Evolutionary conservation across 2,329 filamentous ascomycete genomes (phyloP).

Genomic region (Aspergillus neoniger): DNA sequence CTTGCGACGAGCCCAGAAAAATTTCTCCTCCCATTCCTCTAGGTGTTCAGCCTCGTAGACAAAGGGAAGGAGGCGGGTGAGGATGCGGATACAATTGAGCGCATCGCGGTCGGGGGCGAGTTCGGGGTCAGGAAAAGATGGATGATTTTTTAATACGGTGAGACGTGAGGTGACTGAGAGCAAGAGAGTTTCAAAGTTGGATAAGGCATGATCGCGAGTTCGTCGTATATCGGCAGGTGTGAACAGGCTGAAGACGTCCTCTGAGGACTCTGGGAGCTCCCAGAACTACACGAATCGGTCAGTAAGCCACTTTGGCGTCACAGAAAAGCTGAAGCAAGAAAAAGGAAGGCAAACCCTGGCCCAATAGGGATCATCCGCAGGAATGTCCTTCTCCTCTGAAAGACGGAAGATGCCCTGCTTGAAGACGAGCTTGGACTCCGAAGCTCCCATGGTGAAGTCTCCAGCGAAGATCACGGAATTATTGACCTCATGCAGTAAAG

Average conservation of each 20-base stretch:
- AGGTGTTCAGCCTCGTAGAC: conserved; percentile 87
- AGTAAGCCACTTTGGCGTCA: background rate
- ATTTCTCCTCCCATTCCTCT: conserved; percentile 81
- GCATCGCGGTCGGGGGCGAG: conserved; percentile 80
- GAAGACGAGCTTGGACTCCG: conserved; percentile 98
- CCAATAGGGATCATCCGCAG: conserved; percentile 90
- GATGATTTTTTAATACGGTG: conserved; percentile 79
- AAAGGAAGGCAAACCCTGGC: conserved; percentile 66
- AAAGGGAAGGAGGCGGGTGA: conserved; percentile 87
- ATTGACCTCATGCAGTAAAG: conserved; percentile 29
- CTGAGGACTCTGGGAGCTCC: conserved; percentile 91
- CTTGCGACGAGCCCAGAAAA: conserved; percentile 82
- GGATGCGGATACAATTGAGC: conserved; percentile 90
- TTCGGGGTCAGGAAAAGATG: conserved; percentile 84
- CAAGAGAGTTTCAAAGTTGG: conserved; percentile 87
- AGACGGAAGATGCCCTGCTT: conserved; percentile 97
- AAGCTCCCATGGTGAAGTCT: conserved; percentile 76
- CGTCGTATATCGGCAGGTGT: conserved; percentile 84
- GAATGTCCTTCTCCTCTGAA: conserved; percentile 85
- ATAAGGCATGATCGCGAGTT: conserved; percentile 78
- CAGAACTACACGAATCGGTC: conserved; percentile 68
- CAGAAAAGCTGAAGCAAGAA: background rate
- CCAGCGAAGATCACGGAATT: conserved; percentile 27
- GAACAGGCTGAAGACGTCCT: conserved; percentile 96
- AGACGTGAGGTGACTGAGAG: conserved; percentile 81